Base-by-base conservation (phyloP, 768 basidiomycete genomes). In the Tylopilus plumbeoviolaceoides region DNA sequence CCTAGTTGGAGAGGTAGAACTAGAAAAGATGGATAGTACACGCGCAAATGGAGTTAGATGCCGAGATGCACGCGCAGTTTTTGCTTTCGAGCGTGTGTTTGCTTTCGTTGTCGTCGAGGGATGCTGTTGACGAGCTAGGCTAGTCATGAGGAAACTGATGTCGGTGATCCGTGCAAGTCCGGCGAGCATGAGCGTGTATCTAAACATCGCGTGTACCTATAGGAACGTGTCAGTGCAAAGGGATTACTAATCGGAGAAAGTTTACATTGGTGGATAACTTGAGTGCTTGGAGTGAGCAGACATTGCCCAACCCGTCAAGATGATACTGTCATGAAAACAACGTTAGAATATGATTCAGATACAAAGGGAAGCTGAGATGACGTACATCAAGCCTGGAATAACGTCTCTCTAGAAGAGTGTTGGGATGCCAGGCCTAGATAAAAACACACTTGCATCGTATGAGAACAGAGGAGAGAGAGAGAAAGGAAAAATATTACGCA, bases 291-390 rank as follows among this genome's bases (percentile, higher is more conserved):
- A 82, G 58, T 97, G 94, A 41, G 89, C 84, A 0, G 89, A 88
- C 89, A 98, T 95, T 0, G 87, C 93, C 85, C 89, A 95, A 6
- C 95, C 95, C 0, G 95, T 97, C 53, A 97, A 74, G 53, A 92
- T 84, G 58, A 95, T 86, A 44, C 88, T 92, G 54, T 35, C 38
- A 33, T 21, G 23, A 47, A 5, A 42, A 35, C 12, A 35, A 15
- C 31, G 31, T 46, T 46, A 20, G 14, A 18, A 47, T 39, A 47
- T n/a, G 30, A 23, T 54, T n/a, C n/a, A n/a, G n/a, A n/a, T 20
- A 7, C 3, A 4, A 25, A 48, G 23, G 5, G n/a, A n/a, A n/a
- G n/a, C n/a, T n/a, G n/a, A n/a, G n/a, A n/a, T n/a, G n/a, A n/a
- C n/a, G n/a, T n/a, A n/a, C n/a, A n/a, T n/a, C n/a, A n/a, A n/a